Percentiles rank a stretch among this genome's conserved stretches.
Evolutionary conservation across 1,139 yeast genomes (phyloP).

Genomic region (Candida mesenterica): DNA sequence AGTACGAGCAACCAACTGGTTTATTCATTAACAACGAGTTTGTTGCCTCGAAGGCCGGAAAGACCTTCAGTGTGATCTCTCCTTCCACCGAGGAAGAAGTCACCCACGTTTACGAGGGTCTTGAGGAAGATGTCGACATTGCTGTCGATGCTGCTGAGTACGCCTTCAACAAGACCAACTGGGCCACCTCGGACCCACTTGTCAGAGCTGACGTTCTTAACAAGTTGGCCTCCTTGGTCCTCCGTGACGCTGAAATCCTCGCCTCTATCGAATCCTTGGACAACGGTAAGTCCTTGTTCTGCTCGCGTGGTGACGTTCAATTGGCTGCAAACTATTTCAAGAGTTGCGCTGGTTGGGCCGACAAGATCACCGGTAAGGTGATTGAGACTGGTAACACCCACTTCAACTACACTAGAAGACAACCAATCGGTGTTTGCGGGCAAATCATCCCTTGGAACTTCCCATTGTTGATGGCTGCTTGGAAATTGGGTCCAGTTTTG

Average conservation of each 20-base stretch:
- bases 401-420: slow-evolving; percentile 28
- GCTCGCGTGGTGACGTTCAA: slow-evolving; percentile 17
- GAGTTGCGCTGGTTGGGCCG: slow-evolving; percentile 28
- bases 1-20: slow-evolving; percentile 33
- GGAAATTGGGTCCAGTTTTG: slow-evolving; percentile 37
- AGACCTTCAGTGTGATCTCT: slow-evolving; percentile 16
- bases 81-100: slow-evolving; percentile 21
- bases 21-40: slow-evolving; percentile 22
- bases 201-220: slow-evolving; percentile 12
- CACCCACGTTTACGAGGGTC: slow-evolving; percentile 18
- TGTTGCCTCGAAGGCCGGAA: slow-evolving; percentile 14
- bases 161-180: slow-evolving; percentile 22
- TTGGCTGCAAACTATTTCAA: slow-evolving; percentile 21
- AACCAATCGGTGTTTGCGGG: slow-evolving; percentile 39
- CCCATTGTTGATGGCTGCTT: slow-evolving; percentile 36
- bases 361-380: slow-evolving; percentile 23
- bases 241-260: slow-evolving; percentile 17
- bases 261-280: slow-evolving; percentile 20
- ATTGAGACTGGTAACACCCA: slow-evolving; percentile 25
- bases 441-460: slow-evolving; percentile 42
- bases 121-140: slow-evolving; percentile 16
- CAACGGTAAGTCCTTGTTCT: slow-evolving; percentile 19
- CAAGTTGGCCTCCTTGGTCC: slow-evolving; percentile 20
- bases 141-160: slow-evolving; percentile 19
- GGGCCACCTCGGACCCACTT: slow-evolving; percentile 38